Conservation (phyloP, 306 rosid species). For the Astragalus membranaceus region DNA sequence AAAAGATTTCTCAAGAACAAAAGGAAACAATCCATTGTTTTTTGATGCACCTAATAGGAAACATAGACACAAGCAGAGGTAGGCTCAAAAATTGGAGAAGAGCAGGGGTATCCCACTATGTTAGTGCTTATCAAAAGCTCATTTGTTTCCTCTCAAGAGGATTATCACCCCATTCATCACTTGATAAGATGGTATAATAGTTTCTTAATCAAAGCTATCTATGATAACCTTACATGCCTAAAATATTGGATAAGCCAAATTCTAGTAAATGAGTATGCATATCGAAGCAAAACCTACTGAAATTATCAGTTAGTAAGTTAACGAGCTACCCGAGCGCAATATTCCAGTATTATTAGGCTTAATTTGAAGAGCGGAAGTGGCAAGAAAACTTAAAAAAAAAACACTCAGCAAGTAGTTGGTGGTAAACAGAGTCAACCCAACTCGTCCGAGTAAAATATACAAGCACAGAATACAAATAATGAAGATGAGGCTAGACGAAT, state of each 20-base stretch:
- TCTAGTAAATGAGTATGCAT: background rate
- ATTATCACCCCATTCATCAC: too few relatives aligned
- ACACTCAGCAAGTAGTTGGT: background rate
- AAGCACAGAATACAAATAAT: slow-evolving; percentile 1
- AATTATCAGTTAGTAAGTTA: background rate
- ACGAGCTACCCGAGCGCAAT: background rate
- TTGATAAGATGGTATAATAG: too few relatives aligned
- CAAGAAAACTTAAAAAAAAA: background rate
- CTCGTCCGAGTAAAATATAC: background rate
- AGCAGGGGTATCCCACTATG: background rate
- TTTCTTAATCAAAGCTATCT: background rate
- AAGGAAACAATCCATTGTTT: background rate
- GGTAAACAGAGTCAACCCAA: slow-evolving; percentile 5
- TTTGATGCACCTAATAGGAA: background rate
- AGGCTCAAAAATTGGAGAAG: background rate
- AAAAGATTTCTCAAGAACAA: background rate
- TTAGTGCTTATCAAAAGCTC: background rate
- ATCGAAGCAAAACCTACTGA: background rate
- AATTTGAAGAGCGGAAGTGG: background rate
- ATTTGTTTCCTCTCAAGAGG: too few relatives aligned
- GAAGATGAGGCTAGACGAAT: background rate
- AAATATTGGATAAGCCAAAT: background rate
- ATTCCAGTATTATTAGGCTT: background rate
- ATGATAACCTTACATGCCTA: background rate
- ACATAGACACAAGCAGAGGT: background rate